A percentile compares a stretch with the other conserved stretches of the same genome.
phyloP scores from a whole-genome alignment of 306 rosid species.

The Echinosophora koreensis region DNA sequence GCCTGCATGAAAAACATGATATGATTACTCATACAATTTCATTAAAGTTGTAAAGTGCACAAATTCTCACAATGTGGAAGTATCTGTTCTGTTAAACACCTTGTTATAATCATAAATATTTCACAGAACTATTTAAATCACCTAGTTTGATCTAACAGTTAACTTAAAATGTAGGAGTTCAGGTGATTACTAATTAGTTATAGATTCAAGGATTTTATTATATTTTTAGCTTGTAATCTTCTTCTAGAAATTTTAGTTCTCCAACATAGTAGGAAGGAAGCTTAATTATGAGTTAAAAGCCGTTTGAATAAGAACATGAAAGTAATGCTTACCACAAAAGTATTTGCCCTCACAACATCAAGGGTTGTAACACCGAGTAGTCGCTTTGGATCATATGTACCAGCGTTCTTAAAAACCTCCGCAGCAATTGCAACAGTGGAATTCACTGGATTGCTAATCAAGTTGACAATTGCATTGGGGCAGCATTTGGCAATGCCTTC shows the following conservation, averaged over 20 bases:
- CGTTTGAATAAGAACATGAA: conserved; percentile 14
- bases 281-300: conserved; percentile 3
- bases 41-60: neutral
- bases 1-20: conserved; percentile 63
- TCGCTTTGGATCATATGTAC: conserved; percentile 86
- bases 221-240: conserved; percentile 5
- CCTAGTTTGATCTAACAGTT: neutral
- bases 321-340: conserved; percentile 80
- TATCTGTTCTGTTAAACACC: conserved; percentile 14
- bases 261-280: conserved; percentile 5
- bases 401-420: conserved; percentile 94
- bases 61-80: conserved; percentile 20
- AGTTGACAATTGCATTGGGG: conserved; percentile 88
- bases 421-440: conserved; percentile 96
- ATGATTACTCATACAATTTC: conserved; percentile 13
- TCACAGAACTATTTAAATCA: neutral
- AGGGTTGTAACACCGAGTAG: conserved; percentile 95
- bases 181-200: neutral
- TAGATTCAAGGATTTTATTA: neutral
- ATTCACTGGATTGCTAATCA: conserved; percentile 97
- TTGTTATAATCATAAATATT: neutral
- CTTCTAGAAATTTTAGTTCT: neutral
- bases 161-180: neutral
- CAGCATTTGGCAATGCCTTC: conserved; percentile 88
- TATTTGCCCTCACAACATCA: conserved; percentile 93